Conservation (phyloP, 108 stramenopile genomes). For the Nannochloropsis salina region DNA sequence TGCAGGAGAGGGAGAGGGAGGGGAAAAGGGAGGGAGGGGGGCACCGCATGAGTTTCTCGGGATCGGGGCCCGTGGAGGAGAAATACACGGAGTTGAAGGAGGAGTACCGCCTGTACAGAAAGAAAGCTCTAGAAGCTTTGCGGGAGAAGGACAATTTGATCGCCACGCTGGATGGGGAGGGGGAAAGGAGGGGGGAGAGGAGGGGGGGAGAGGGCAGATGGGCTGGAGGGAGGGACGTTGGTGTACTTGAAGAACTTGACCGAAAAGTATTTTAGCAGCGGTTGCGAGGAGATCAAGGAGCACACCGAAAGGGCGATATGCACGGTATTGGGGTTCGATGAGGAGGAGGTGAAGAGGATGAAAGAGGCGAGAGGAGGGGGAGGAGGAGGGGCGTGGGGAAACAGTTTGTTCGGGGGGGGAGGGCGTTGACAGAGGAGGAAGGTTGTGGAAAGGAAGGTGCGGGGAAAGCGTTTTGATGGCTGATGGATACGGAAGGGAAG, state of each 20-base stretch:
- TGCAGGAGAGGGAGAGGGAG: neutral
- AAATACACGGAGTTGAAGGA: conserved; percentile 43
- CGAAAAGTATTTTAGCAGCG: conserved; percentile 47
- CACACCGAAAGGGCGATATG: conserved; percentile 49
- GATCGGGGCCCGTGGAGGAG: conserved; percentile 30
- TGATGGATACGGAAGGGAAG: neutral
- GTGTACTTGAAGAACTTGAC: conserved; percentile 49
- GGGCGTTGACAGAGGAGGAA: neutral
- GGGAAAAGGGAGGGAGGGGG: conserved; percentile 22
- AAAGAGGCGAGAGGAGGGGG: neutral
- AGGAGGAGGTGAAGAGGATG: neutral
- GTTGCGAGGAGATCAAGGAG: conserved; percentile 38
- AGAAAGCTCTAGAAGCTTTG: conserved; percentile 41
- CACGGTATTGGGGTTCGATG: conserved; percentile 14
- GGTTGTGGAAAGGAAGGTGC: neutral
- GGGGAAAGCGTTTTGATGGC: neutral
- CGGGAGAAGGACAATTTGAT: neutral
- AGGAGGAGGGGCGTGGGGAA: no score
- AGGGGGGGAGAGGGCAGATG: conserved; percentile 20
- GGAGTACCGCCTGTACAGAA: conserved; percentile 50
- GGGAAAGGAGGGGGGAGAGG: conserved; percentile 11
- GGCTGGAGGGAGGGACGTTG: conserved; percentile 30
- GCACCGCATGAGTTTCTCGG: conserved; percentile 28
- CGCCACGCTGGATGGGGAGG: neutral
- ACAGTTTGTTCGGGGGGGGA: no score